Evolutionary conservation across 352 stramenopile species (phyloP).

Genomic region (Globisporangium abappressorium): DNA sequence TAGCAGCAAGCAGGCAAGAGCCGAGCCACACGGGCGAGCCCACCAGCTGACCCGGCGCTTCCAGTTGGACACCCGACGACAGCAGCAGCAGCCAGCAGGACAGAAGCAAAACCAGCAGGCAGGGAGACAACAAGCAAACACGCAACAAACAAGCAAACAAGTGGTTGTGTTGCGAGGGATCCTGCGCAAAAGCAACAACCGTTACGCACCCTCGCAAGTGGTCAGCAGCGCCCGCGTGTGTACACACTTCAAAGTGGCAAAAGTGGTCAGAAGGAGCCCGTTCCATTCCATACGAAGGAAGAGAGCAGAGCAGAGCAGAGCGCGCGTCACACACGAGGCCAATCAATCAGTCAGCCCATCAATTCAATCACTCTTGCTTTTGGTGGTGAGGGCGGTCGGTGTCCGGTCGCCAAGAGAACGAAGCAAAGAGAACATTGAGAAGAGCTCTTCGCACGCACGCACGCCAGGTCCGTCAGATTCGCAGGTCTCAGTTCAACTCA

Average conservation of each 20-base stretch:
- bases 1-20: background rate
- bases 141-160: constrained; percentile 1
- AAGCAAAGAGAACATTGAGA: background rate
- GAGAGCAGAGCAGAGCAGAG: background rate
- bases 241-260: constrained; percentile 12
- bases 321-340: background rate
- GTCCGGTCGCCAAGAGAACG: background rate
- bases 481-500: background rate
- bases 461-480: background rate
- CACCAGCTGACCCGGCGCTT: background rate
- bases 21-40: background rate
- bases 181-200: background rate
- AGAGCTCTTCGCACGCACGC: background rate
- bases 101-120: background rate
- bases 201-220: constrained; percentile 9
- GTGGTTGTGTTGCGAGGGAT: background rate
- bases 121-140: background rate
- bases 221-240: constrained; percentile 11
- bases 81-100: background rate
- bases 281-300: background rate
- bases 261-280: constrained; percentile 24
- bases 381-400: background rate
- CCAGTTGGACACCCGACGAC: background rate
- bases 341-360: constrained; percentile 1
- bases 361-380: background rate